These are phyloP conservation scores for Ostreobium quekettii DNA, from an alignment of 139 green algal species.

Conservation along the genomic window DNA sequence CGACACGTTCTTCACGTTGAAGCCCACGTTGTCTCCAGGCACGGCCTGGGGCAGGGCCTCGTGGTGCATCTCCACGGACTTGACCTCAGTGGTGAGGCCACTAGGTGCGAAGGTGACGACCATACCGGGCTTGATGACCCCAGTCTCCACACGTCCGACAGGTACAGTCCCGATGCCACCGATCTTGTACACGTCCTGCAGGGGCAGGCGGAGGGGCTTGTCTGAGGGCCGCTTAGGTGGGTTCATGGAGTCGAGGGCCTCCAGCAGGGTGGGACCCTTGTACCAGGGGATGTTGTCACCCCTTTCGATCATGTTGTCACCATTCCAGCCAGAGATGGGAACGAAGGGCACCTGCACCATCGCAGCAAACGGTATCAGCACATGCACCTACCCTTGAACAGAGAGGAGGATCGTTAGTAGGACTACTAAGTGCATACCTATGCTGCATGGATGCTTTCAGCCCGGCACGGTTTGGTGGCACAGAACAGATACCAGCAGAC, in stretches of 20 bases:
- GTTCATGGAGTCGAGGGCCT: slow-evolving; percentile 62
- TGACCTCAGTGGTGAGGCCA: slow-evolving; percentile 44
- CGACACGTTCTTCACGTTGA: slow-evolving; percentile 54
- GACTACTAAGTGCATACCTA: no score
- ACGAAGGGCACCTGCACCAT: slow-evolving; percentile 70
- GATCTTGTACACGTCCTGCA: slow-evolving; percentile 87
- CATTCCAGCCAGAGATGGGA: slow-evolving; percentile 86
- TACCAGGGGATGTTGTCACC: slow-evolving; percentile 78
- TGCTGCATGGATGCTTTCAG: no score
- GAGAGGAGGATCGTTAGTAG: no score
- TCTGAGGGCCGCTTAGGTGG: slow-evolving; percentile 57
- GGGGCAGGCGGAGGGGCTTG: slow-evolving; percentile 62
- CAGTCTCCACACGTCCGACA: slow-evolving; percentile 68
- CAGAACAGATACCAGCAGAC: no score
- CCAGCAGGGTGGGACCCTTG: slow-evolving; percentile 66
- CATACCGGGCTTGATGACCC: slow-evolving; percentile 37
- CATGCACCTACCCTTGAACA: no score
- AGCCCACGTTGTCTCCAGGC: slow-evolving; percentile 83
- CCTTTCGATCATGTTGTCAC: slow-evolving; percentile 90
- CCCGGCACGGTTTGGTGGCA: no score
- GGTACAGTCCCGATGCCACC: slow-evolving; percentile 83
- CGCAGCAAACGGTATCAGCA: no score
- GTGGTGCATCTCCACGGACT: slow-evolving; percentile 92
- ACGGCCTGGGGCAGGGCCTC: slow-evolving; percentile 62
- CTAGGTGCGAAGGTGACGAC: slow-evolving; percentile 34